Evolutionary conservation across 2,329 filamentous ascomycete species (phyloP), one percentile per base, ranked within the genome.

Genomic region (Ophiostoma pallidulum): DNA sequence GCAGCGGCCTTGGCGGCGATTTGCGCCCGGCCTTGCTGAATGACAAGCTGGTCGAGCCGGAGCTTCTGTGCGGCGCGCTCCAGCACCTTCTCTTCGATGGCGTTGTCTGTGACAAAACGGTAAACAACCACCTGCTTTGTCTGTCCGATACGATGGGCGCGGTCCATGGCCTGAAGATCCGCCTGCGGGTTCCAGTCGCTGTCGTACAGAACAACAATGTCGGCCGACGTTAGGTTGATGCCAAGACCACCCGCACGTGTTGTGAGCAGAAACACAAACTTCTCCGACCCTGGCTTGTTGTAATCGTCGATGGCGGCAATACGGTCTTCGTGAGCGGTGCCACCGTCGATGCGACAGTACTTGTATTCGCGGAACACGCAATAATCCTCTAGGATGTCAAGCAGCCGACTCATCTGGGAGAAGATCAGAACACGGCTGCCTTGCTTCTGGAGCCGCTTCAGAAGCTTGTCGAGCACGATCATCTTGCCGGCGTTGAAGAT

Each of bases 181-280:
- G 92, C 92, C 66, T 98, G 92, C 9, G 92, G 92, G 60, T 96
- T 97, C 92, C 92, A 98, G 63, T 98, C 92, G 59, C 90, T 96
- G 64, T 98, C 92, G 60, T 92, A 98, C 7, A 98, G 78, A 26
- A 98, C 79, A 50, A 98, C 92, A 60, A 97, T 95, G 59, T 98
- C 92, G 48, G 92, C 92, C 51, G 78, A 84, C 1, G 92, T 98
- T 61, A 98, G 70, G 63, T 98, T 98, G 72, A 98, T 98, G 59
- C 92, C 92, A 47, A 98, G 70, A 58, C 92, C 92, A 72, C 92
- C 92, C 49, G 92, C 92, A 67, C 92, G 82, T 33, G 92, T 98
- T 0, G 92, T 98, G 39, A 98, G 74, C 52, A 98, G 72, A 66
- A 98, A 98, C 50, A 98, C 76, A 58, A 97, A 98, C 65, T 95